These are phyloP conservation scores for Venustampulla echinocandica DNA, from an alignment of 495 filamentous ascomycete species.

Conservation along the genomic window DNA sequence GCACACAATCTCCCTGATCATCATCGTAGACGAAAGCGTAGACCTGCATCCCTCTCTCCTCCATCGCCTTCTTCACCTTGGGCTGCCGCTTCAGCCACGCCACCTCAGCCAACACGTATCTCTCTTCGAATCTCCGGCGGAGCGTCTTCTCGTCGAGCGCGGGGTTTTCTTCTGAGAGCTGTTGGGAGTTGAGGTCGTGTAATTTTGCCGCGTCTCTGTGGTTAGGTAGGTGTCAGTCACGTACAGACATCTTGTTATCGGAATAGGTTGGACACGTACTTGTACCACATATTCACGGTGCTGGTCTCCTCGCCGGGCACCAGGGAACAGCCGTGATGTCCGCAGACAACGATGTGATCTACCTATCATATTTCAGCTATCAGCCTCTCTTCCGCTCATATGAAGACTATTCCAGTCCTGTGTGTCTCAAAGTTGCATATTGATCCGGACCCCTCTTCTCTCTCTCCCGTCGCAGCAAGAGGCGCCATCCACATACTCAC, in stretches of 20 bases:
- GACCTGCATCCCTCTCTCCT: conserved; percentile 43
- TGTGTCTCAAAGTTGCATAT: too few relatives aligned
- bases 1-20: conserved; percentile 35
- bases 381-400: too few relatives aligned
- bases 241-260: not conserved
- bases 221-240: not conserved
- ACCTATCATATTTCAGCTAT: too few relatives aligned
- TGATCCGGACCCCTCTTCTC: too few relatives aligned
- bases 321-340: conserved; percentile 36
- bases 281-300: conserved; percentile 6
- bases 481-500: not conserved
- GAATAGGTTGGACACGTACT: not conserved
- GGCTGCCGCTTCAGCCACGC: conserved; percentile 39
- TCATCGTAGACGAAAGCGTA: conserved; percentile 51
- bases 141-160: conserved; percentile 3
- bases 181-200: not conserved
- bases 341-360: conserved; percentile 36
- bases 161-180: not conserved
- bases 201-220: conserved; percentile 8
- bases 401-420: too few relatives aligned
- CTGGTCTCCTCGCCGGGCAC: conserved; percentile 19
- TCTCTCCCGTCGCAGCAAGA: too few relatives aligned
- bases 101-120: conserved; percentile 45
- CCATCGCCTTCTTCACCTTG: conserved; percentile 40
- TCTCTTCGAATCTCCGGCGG: conserved; percentile 33